These are phyloP conservation scores for Groenewaldozyma auringiensis DNA, from an alignment of 1,139 yeast genomes.

Conservation along the genomic window DNA sequence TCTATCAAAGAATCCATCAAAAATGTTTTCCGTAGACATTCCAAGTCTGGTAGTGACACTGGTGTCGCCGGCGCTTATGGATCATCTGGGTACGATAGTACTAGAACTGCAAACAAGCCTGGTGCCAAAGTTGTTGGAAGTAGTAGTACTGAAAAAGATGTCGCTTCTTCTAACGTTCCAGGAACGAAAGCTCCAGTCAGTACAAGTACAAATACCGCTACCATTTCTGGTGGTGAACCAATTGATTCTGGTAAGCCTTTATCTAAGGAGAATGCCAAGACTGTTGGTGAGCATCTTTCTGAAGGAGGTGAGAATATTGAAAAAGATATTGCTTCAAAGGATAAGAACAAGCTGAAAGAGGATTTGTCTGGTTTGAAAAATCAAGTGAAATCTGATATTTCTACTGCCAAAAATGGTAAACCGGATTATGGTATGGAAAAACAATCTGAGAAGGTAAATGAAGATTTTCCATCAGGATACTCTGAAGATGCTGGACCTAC, in stretches of 20 bases:
- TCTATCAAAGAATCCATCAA: conserved; percentile 6
- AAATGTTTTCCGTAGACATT: conserved; percentile 4
- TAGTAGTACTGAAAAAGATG: neutral
- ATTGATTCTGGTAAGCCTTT: neutral
- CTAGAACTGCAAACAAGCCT: too few species aligned
- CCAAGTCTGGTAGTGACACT: neutral
- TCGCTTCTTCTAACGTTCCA: neutral
- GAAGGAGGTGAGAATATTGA: neutral
- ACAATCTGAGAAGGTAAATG: neutral
- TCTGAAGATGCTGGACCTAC: neutral
- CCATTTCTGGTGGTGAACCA: too few species aligned
- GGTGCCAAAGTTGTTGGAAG: neutral
- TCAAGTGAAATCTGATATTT: neutral
- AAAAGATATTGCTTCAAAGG: neutral
- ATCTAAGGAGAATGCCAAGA: neutral
- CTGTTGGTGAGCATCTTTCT: neutral
- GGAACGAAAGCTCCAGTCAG: neutral
- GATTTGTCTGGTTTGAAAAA: neutral
- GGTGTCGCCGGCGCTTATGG: neutral
- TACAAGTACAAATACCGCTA: neutral
- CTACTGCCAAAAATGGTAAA: neutral
- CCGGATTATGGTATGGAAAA: too few species aligned
- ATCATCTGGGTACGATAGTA: neutral
- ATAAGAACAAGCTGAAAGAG: neutral
- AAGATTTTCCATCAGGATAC: neutral